Percentiles rank a stretch among this genome's conserved stretches.
Conservation (phyloP, 352 stramenopile species). For the Pythium sukuiense region DNA sequence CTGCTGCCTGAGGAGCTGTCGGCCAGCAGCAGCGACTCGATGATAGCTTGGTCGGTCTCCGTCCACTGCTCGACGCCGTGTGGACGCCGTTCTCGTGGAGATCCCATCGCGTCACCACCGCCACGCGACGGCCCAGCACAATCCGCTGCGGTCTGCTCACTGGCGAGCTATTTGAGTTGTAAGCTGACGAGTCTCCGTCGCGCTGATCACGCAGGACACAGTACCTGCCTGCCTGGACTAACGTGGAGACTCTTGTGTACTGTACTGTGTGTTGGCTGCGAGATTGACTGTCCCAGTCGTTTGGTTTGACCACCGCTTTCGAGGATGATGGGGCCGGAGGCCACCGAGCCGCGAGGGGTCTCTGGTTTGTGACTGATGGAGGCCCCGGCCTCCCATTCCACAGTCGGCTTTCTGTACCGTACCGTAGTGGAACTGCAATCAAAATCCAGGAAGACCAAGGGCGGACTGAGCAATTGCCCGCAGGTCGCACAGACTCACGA, state of each 20-base stretch:
- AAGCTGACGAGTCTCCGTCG: background rate
- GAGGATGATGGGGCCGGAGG: background rate
- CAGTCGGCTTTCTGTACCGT: background rate
- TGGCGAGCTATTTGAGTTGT: background rate
- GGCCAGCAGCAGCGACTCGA: constrained; percentile 48
- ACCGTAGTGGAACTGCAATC: background rate
- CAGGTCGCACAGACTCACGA: background rate
- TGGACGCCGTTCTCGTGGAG: constrained; percentile 17
- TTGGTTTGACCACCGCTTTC: background rate
- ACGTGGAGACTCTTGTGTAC: background rate
- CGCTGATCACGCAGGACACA: background rate
- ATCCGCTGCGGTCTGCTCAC: background rate
- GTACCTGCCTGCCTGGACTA: background rate
- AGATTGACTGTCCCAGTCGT: too few species aligned
- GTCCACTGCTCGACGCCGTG: constrained; percentile 39
- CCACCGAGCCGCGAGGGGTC: background rate
- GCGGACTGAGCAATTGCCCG: background rate
- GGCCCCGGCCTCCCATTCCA: background rate
- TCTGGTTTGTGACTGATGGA: background rate
- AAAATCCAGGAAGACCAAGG: background rate
- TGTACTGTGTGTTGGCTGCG: background rate
- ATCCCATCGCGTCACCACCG: constrained; percentile 3
- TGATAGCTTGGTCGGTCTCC: constrained; percentile 56
- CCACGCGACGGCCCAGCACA: background rate
- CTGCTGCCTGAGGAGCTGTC: constrained; percentile 2